phyloP scores from a whole-genome alignment of 192 early-diverging fungal species.

The Rhizoclosmatium sp. region DNA sequence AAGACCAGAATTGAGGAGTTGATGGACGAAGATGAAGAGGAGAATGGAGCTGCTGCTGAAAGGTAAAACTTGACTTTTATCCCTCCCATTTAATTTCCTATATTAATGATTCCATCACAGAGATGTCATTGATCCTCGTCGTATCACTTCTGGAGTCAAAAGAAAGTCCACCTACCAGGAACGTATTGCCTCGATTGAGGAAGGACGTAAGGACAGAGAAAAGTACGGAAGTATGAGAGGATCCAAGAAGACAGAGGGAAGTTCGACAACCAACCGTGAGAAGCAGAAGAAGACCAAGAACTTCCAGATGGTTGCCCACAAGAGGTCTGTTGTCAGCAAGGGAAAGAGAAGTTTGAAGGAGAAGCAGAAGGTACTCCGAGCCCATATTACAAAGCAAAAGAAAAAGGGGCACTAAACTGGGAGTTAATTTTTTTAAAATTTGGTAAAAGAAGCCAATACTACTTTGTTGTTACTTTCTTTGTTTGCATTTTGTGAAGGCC shows the following conservation, averaged over 20 bases:
- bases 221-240: slow-evolving; percentile 91
- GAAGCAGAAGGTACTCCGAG: slow-evolving; percentile 54
- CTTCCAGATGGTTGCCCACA: slow-evolving; percentile 96
- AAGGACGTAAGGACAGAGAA: slow-evolving; percentile 88
- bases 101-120: slow-evolving; percentile 21
- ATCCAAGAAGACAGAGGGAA: slow-evolving; percentile 64
- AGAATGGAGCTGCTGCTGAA: slow-evolving; percentile 48
- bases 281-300: slow-evolving; percentile 92
- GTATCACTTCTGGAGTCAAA: slow-evolving; percentile 68
- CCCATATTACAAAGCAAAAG: slow-evolving; percentile 60
- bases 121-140: slow-evolving; percentile 53
- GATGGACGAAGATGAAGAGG: slow-evolving; percentile 48
- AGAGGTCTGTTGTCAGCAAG: slow-evolving; percentile 73
- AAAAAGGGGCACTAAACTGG: slow-evolving; percentile 45
- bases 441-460: background rate
- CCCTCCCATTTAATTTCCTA: background rate
- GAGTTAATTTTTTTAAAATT: no score
- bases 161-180: slow-evolving; percentile 93
- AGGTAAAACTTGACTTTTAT: background rate
- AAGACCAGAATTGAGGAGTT: slow-evolving; percentile 34
- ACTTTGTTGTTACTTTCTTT: background rate
- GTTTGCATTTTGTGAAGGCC: background rate
- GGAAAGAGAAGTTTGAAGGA: slow-evolving; percentile 52
- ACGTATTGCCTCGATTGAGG: slow-evolving; percentile 84
- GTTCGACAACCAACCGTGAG: slow-evolving; percentile 87